Base-by-base conservation (phyloP, 1,284 basidiomycete genomes). In the Cutaneotrichosporon sp. region DNA sequence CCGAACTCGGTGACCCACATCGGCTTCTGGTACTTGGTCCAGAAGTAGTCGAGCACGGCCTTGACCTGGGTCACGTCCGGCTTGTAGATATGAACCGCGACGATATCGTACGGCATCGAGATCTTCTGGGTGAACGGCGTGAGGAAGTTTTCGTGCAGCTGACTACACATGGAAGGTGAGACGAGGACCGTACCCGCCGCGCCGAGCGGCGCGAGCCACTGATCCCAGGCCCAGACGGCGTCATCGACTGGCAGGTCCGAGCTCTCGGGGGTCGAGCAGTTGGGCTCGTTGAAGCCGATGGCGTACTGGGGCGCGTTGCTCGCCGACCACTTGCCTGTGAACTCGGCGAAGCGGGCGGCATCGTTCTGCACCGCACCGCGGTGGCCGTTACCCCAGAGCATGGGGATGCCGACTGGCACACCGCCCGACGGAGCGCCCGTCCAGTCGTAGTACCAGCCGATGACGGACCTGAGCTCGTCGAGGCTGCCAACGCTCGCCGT, bases 1-100 rank as follows among this genome's bases (percentile, higher is more conserved):
- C 72, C 75, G 63, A 77, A 74, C 71, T 81, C 79, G 54, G 76
- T 77, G 50, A 81, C 71, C 74, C 74, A 78, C 47, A 81, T 73
- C 34, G 79, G 79, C 68, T 78, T 78, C n/a, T 67, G 63, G 69
- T 75, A 80, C 51, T 38, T 36, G 69, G 70, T 73, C 51, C 62
- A 76, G 73, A 79, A 80, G 67, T 79, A 69, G 64, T 79, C 75
- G 11, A 47, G 51, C 79, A 68, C 71, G 11, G 57, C 64, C 60
- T 68, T 67, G 57, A 77, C 74, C 45, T 59, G 76, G 45, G 4
- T 10, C 65, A 77, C 69, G 58, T 58, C 63, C 69, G 73, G 72
- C 72, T 79, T 79, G 74, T 80, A 78, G 65, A 75, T 69, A 65
- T 73, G 73, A 14, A 72, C 47, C 55, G 67, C 69, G 34, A 38